Conservation (phyloP, 1,284 basidiomycete genomes). For the Porodaedalea pini region DNA sequence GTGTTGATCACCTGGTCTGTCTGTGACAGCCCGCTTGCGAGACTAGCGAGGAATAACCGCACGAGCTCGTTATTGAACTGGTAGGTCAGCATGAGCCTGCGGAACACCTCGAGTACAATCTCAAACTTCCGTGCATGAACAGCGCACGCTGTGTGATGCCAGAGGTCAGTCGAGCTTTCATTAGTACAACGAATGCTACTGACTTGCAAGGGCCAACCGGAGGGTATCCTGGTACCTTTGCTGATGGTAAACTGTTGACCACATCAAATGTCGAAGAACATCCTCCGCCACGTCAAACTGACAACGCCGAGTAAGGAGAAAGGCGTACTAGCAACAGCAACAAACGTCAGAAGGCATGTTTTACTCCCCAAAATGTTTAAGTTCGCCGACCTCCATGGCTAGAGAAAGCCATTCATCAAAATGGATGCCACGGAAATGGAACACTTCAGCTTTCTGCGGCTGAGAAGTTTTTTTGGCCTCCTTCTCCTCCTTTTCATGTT, state of each 20-base stretch:
- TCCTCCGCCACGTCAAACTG: conserved; percentile 73
- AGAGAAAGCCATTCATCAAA: conserved; percentile 85
- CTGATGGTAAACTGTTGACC: conserved; percentile 74
- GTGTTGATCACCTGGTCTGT: conserved; percentile 73
- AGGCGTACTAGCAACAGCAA: conserved; percentile 70
- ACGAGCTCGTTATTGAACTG: conserved; percentile 83
- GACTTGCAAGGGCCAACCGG: conserved; percentile 69
- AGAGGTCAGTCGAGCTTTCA: too few relatives aligned
- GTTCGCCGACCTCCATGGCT: conserved; percentile 77
- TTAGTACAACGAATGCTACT: conserved; percentile 26
- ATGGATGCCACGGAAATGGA: conserved; percentile 76
- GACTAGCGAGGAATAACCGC: conserved; percentile 66
- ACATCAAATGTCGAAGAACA: conserved; percentile 73
- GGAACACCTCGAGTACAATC: conserved; percentile 64
- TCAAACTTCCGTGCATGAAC: conserved; percentile 53
- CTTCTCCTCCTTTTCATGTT: conserved; percentile 36
- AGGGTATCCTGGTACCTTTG: conserved; percentile 66
- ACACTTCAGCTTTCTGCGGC: conserved; percentile 35
- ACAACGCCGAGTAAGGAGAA: conserved; percentile 67
- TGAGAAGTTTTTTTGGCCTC: conserved; percentile 26
- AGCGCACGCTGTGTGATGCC: conserved; percentile 57
- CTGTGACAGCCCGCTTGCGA: conserved; percentile 64
- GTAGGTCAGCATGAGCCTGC: conserved; percentile 66
- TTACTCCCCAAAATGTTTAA: neutral
- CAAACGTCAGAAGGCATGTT: neutral